phyloP scores from a whole-genome alignment of 345 rosid genomes.

The Citrus australasica region DNA sequence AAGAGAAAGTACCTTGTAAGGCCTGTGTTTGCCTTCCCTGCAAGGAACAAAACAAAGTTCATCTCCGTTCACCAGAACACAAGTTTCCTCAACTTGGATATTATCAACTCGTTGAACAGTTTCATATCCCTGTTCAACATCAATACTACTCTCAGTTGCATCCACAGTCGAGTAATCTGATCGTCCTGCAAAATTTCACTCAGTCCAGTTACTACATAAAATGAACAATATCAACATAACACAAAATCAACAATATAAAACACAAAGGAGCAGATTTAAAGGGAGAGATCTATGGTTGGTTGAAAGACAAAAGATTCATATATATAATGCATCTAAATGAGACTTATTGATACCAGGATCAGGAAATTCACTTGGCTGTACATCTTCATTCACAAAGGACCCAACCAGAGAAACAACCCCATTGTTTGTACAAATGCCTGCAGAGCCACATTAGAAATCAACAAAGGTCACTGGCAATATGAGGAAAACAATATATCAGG shows the following conservation, averaged over 20 bases:
- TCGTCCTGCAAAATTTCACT: conserved; percentile 25
- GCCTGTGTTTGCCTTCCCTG: conserved; percentile 37
- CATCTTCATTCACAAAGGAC: conserved; percentile 11
- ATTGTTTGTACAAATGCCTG: conserved; percentile 10
- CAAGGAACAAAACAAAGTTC: conserved; percentile 35
- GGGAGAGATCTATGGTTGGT: neutral
- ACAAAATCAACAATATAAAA: neutral
- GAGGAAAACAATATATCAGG: neutral
- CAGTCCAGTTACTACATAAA: conserved; percentile 10
- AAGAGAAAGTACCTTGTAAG: conserved; percentile 51
- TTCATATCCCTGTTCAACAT: conserved; percentile 23
- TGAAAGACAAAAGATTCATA: neutral
- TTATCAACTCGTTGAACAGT: conserved; percentile 25
- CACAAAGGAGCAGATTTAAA: neutral
- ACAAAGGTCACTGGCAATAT: neutral
- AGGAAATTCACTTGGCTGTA: conserved; percentile 8
- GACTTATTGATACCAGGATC: conserved; percentile 21
- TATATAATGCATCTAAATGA: neutral
- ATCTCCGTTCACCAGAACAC: conserved; percentile 54
- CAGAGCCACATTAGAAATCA: conserved; percentile 21
- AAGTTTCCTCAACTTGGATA: conserved; percentile 55
- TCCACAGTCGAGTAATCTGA: conserved; percentile 14
- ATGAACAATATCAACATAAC: neutral
- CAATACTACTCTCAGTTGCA: conserved; percentile 12
- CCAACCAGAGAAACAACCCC: conserved; percentile 13